Percentiles rank a stretch among this genome's conserved stretches.
These are phyloP conservation scores for Phytophthora sansomeana DNA, from an alignment of 352 stramenopile genomes.

Conservation along the genomic window DNA sequence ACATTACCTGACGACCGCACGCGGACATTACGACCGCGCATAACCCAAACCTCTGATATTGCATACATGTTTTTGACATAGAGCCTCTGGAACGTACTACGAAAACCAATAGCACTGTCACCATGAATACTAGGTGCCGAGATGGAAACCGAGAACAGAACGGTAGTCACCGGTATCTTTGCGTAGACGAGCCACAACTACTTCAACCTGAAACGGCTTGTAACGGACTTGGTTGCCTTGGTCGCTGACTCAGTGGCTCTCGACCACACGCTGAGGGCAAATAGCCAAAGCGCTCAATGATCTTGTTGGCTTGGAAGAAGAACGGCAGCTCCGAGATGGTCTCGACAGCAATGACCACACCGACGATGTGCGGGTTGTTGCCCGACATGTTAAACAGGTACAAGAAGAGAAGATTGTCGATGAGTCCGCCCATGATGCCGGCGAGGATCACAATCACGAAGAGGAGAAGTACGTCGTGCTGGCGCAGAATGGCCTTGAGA, in stretches of 20 bases:
- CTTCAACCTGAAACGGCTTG: slow-evolving; percentile 15
- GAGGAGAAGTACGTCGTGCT: slow-evolving; percentile 44
- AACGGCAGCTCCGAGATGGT: slow-evolving; percentile 54
- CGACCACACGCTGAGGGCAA: too few species aligned
- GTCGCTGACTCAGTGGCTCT: too few species aligned
- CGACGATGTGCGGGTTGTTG: slow-evolving; percentile 48
- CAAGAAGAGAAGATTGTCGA: slow-evolving; percentile 47
- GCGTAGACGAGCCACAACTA: background rate
- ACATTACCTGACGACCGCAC: too few species aligned
- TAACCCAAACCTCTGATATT: too few species aligned
- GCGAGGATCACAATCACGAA: slow-evolving; percentile 46
- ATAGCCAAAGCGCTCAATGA: slow-evolving; percentile 44
- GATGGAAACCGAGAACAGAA: too few species aligned
- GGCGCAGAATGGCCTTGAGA: slow-evolving; percentile 36
- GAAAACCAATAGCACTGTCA: too few species aligned
- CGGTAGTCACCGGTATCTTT: too few species aligned
- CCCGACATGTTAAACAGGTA: slow-evolving; percentile 47
- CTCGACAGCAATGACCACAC: slow-evolving; percentile 45
- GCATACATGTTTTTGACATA: too few species aligned
- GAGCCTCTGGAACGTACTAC: too few species aligned
- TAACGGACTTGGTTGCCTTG: too few species aligned
- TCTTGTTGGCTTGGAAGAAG: slow-evolving; percentile 59
- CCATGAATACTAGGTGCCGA: too few species aligned
- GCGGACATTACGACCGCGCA: too few species aligned
- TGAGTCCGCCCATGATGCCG: slow-evolving; percentile 43